phyloP scores from a whole-genome alignment of 306 rosid genomes.

The Fagus sylvatica region DNA sequence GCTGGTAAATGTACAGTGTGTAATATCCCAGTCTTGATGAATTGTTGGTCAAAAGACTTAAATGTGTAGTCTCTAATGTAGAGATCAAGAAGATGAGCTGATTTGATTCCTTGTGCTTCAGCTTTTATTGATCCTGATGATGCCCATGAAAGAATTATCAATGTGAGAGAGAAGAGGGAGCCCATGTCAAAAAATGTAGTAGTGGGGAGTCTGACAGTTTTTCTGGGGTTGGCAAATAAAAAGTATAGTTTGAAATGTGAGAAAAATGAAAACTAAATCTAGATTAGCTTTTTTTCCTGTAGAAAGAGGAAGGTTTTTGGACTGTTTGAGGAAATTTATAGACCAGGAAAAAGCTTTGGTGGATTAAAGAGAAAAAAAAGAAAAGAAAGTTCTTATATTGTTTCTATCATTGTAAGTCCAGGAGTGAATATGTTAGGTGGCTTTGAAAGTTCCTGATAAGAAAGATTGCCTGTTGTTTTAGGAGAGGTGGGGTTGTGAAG shows the following conservation, averaged over 20 bases:
- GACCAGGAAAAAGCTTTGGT: constrained; percentile 30
- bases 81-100: constrained; percentile 84
- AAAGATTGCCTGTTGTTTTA: constrained; percentile 33
- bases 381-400: constrained; percentile 34
- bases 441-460: constrained; percentile 33
- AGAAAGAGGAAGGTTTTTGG: constrained; percentile 25
- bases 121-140: constrained; percentile 36
- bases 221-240: constrained; percentile 26
- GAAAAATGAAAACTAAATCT: constrained; percentile 12
- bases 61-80: constrained; percentile 76
- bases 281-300: not conserved
- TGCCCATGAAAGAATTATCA: constrained; percentile 37
- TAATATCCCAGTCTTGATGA: constrained; percentile 59
- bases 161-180: constrained; percentile 37
- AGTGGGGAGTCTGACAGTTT: not conserved
- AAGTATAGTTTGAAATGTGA: constrained; percentile 19
- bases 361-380: constrained; percentile 34
- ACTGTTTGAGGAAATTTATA: constrained; percentile 23
- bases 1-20: constrained; percentile 61
- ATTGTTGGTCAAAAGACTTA: constrained; percentile 44
- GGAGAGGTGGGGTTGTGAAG: constrained; percentile 24
- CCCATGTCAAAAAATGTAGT: constrained; percentile 53
- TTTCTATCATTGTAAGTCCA: constrained; percentile 31
- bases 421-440: constrained; percentile 31
- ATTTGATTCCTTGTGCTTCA: constrained; percentile 49